Base-by-base conservation (phyloP, 2,329 filamentous ascomycete species). In the Aspergillus cejpii region DNA sequence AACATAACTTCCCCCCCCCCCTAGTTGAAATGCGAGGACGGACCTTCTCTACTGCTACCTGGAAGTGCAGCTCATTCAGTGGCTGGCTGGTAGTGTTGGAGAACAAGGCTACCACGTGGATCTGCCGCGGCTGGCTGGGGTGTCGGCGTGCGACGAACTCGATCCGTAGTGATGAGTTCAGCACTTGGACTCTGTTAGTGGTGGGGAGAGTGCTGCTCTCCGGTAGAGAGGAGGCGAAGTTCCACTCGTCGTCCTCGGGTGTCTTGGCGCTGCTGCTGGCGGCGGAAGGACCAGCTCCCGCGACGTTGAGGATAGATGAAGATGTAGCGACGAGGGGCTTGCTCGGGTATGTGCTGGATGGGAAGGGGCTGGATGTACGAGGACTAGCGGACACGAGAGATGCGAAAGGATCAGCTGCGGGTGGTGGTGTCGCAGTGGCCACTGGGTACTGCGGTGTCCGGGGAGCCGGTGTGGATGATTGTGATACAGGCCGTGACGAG, bases 41-140 rank as follows among this genome's bases (percentile, higher is more conserved):
- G 72, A 94, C 90, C 79, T 91, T 97, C 48, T 91, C 92, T 23
- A 96, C 91, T 2, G 92, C 92, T 29, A 94, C 76, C 65, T 95
- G 87, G 60, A 96, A 94, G 47, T 91, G 89, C 23, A 98, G 72
- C 52, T 94, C 85, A 2, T 78, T 77, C 17, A 98, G 77, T 0
- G 80, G 77, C 57, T 85, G 77, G 1, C 77, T 68, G 1, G 83
- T 85, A 48, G 79, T 84, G 64, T 94, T 98, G 14, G 87, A 89
- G 63, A 96, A 94, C n/a, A 78, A 75, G 51, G 89, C 87, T 3
- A 81, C 71, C 37, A 97, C 78, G 23, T 79, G 75, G 36, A 96
- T 80, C 2, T 61, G 80, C 69, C 52, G 80, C 71, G 44, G 70
- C 67, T 48, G 75, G 61, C 39, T 75, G 68, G 41, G 74, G 63